These are phyloP conservation scores for Coprinopsis cinerea DNA, from an alignment of 768 basidiomycete species.

Conservation along the genomic window DNA sequence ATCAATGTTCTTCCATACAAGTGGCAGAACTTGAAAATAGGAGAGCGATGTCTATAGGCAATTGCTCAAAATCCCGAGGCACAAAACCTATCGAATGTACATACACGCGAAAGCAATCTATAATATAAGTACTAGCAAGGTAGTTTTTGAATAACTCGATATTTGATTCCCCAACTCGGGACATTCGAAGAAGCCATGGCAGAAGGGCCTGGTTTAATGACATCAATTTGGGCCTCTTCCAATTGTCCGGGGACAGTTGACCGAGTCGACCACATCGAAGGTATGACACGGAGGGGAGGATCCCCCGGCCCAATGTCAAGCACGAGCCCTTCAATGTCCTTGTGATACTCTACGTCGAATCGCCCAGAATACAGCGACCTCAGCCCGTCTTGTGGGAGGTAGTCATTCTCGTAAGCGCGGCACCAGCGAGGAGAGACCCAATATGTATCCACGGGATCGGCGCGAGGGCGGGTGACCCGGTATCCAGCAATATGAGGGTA, in stretches of 20 bases:
- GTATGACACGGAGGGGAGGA: neutral
- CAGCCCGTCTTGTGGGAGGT: slow-evolving; percentile 3
- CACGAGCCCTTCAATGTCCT: neutral
- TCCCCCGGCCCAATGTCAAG: slow-evolving; percentile 2
- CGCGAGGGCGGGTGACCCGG: neutral
- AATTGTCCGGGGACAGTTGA: neutral
- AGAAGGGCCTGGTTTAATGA: neutral
- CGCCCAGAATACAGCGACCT: neutral
- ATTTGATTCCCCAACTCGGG: neutral
- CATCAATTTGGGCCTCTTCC: slow-evolving; percentile 3
- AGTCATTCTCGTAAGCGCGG: neutral
- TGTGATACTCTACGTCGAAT: neutral
- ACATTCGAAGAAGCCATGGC: too few species aligned
- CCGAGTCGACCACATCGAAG: neutral
- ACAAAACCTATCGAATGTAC: too few species aligned
- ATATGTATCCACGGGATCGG: neutral
- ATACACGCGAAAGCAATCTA: too few species aligned
- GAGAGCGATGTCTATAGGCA: too few species aligned
- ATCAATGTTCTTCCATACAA: too few species aligned
- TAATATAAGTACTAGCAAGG: neutral
- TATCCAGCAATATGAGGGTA: slow-evolving; percentile 6
- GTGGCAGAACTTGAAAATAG: too few species aligned
- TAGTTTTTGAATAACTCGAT: neutral
- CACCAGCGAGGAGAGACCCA: slow-evolving; percentile 8
- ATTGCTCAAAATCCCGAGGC: too few species aligned